Evolutionary conservation across 2,329 filamentous ascomycete genomes (phyloP).

Genomic region (Sporothrix phasma): DNA sequence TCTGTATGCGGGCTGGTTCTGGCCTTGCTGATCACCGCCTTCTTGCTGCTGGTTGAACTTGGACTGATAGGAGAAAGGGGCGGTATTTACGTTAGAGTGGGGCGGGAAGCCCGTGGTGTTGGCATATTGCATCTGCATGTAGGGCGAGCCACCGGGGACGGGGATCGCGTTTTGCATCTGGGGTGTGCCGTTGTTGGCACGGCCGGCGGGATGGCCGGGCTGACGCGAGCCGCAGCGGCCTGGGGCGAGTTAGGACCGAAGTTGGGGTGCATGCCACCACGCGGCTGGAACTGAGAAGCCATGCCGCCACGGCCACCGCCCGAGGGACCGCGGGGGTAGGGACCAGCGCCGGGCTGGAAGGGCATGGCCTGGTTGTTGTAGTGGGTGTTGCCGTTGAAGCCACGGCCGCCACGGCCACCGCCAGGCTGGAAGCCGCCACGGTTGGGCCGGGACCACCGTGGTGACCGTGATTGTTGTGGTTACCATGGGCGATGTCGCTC

Average conservation of each 20-base stretch:
- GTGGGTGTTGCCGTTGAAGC: conserved; percentile 36
- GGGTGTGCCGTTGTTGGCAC: conserved; percentile 53
- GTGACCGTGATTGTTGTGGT: conserved; percentile 49
- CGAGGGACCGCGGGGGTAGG: conserved; percentile 30
- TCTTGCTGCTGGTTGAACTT: not conserved
- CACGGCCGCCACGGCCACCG: conserved; percentile 40
- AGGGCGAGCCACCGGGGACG: conserved; percentile 30
- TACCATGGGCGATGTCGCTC: conserved; percentile 51
- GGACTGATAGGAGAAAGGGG: conserved; percentile 5
- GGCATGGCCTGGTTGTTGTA: conserved; percentile 38
- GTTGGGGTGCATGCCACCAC: conserved; percentile 32
- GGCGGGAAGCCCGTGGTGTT: conserved; percentile 16
- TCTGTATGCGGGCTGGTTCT: conserved; percentile 25
- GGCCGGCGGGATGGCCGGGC: conserved; percentile 55
- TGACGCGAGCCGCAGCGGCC: conserved; percentile 41
- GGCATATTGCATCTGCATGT: conserved; percentile 20
- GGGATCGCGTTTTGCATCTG: conserved; percentile 59
- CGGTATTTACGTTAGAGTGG: conserved; percentile 18
- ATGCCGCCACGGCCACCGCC: conserved; percentile 43
- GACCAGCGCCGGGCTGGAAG: conserved; percentile 31
- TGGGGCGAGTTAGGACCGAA: conserved; percentile 52
- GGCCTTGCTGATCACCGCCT: conserved; percentile 21
- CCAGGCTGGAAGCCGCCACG: conserved; percentile 44
- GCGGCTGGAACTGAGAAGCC: conserved; percentile 35
- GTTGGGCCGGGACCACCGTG: conserved; percentile 55